Base-by-base conservation (phyloP, 2,329 filamentous ascomycete species). In the Pseudocercospora fuligena region DNA sequence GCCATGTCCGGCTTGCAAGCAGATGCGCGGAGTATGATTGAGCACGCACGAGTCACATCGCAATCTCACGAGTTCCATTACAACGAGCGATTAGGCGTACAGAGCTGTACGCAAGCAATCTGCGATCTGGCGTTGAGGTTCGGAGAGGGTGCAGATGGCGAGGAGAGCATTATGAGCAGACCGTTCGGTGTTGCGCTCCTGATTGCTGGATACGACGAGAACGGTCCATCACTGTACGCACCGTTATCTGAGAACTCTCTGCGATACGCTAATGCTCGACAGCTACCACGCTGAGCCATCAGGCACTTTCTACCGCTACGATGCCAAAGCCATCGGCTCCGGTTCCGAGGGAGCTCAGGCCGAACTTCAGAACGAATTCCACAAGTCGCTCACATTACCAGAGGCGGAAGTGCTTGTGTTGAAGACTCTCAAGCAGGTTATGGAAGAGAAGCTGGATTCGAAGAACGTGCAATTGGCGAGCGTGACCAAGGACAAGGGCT, bases 381-480 rank as follows among this genome's bases (percentile, higher is more conserved):
- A 99, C 85, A 97, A 96, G 88, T 98, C 94, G 65, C 87, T 99
- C 70, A 97, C 94, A 49, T 90, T 99, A 69, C 85, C 87, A 65
- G 95, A 99, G 78, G 95, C 95, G 66, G 95, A 99, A 84, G 95
- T 94, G 3, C 84, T 99, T 72, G 94, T 97, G 60, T 85, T 99
- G 77, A 98, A 98, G 88, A 99, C 95, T 43, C 82, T 99, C 80
- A 99, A 98, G 87, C 95, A 99, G 84, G 95, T 99, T 74, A 99
- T 99, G 95, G 95, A 99, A 84, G 95, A 99, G 89, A 99, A 99
- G 85, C 87, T 99, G 68, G 95, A 99, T 80, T 88, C 93, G 71
- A 99, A 99, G 88, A 99, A 99, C 78, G 95, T 99, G 72, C 95
- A 99, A 85, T 82, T 99, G 74, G 95, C 95, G 62, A 98, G 94